Base-by-base conservation (phyloP, 306 rosid genomes). In the Purshia tridentata region DNA sequence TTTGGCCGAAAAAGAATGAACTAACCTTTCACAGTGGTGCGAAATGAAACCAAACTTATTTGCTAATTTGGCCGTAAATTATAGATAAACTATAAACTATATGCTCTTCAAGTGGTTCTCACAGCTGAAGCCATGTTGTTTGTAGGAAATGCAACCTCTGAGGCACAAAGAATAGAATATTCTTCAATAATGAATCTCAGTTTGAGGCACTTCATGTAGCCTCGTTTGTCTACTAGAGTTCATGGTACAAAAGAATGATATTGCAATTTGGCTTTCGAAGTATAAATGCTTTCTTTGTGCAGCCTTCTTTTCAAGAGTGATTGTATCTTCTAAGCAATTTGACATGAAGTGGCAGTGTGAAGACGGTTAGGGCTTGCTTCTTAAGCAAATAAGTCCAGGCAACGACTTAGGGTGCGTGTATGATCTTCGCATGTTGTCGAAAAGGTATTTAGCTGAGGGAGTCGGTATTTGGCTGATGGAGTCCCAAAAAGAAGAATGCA, bases 161-260 rank as follows among this genome's bases (percentile, higher is more conserved):
- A 1, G 35, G 35, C 2, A 16, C 47, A 16, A 29, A 61, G 60
- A 55, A n/a, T 53, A 8, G 23, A 22, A 53, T 9, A 10, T n/a
- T 53, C 20, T 59, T 55, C 61, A 55, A 9, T 44, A 10, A 59
- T 13, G 65, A 59, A 37, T 59, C 65, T 59, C 65, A 14, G 39
- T 61, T 39, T 15, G 67, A 61, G 48, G 67, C 16, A 61, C 48
- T 23, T 61, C 67, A 39, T 39, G 22, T 13, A 29, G 42, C 42
- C n/a, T 58, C 64, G n/a, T 58, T 58, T 58, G 42, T 58, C 13
- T 29, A 37, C 14, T 56, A 19, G 7, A 56, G 61, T 20, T 20
- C 61, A 10, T 1, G 14, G 14, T 56, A 12, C 5, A 51, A 14
- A 18, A 5, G 55, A 51, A 51, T 51, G 55, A 51, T 16, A 7